Evolutionary conservation across 164 flowering plant genomes (phyloP), one percentile per base, ranked within the genome.

Genomic region (Annona squamosa): DNA sequence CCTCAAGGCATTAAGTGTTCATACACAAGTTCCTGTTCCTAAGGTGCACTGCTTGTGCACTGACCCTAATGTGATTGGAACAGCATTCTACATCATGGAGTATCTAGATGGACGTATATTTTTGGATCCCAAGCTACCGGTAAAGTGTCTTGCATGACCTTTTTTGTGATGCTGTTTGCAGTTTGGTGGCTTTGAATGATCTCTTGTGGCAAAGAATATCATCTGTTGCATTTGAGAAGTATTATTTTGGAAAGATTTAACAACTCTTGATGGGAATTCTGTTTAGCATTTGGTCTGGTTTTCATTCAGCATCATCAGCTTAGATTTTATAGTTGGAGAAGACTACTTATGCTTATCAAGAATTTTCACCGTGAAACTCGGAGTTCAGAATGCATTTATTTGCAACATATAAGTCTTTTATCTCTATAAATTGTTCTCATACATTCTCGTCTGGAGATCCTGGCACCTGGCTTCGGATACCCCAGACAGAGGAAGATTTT

Each of bases 1-100:
- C 77, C 87, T 95, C 18, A 78, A 81, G 73, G 96, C 97, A 18
- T 77, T 95, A 77, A 90, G 94, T 66, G 71, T 72, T 69, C 85
- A 87, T 69, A 89, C 98, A 2, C 63, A 77, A 56, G 93, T 90
- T 72, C 95, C 99, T 4, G 97, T 95, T 77, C 98, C 98, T 37
- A 90, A 84, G 69, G 98, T 88, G n/a, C 89, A 87, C 76, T 95
- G 97, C 75, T 77, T 93, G 77, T 95, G 98, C 79, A 86, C 82
- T 37, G 97, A 95, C 79, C 74, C 89, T 3, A 84, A 81, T 73
- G 85, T 93, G 12, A 89, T 93, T 74, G 98, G 99, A 77, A 89
- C 99, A 74, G 77, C 90, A 19, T 95, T 95, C 84, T 93, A 95
- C 85, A 84, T 95, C 69, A 95, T 93, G 99, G 98, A 95, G 84